Evolutionary conservation across 305 asterid species (phyloP), one percentile per base, ranked within the genome.

Genomic region (Fraxinus velutina): DNA sequence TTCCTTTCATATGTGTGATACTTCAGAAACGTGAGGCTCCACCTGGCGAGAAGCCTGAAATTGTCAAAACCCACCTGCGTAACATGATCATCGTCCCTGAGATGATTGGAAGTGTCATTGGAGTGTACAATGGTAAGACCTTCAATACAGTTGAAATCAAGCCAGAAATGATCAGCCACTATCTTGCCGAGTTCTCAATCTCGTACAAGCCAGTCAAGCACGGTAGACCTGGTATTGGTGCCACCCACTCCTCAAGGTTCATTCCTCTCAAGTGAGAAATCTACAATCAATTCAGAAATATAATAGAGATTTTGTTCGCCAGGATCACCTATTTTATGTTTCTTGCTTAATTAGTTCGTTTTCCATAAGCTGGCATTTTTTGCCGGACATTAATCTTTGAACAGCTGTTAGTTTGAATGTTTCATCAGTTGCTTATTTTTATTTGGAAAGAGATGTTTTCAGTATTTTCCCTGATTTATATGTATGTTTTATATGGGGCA

Each of bases 61-160:
- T 70, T 13, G 75, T 70, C 21, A 70, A 70, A 13, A 70, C 75
- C 24, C 75, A 70, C 42, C 77, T 92, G 34, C 84, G 98, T 6
- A 91, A 93, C 90, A 93, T 94, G 98, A 87, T 94, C 80, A 93
- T 93, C 0, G 92, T 94, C 13, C 97, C 98, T 12, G 96, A 94
- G 92, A 94, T 94, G 97, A 94, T 94, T 13, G 97, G 98, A n/a
- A 93, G 97, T 17, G 96, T 93, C 7, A 85, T 94, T 6, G 98
- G 98, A 6, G 95, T 94, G 50, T 94, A 94, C 91, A 94, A 92
- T 66, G 95, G 97, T 0, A 92, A 91, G 87, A 90, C 97, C 30
- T 94, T 92, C 90, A 92, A 91, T 55, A 91, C 92, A 0, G 90
- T 93, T 78, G 98, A 94, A 74, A 90, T 94, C 82, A 94, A 94